A percentile compares a stretch with the other conserved stretches of the same genome.
These are phyloP conservation scores for Orbilia ellipsospora DNA, from an alignment of 2,329 filamentous ascomycete species.

Conservation along the genomic window DNA sequence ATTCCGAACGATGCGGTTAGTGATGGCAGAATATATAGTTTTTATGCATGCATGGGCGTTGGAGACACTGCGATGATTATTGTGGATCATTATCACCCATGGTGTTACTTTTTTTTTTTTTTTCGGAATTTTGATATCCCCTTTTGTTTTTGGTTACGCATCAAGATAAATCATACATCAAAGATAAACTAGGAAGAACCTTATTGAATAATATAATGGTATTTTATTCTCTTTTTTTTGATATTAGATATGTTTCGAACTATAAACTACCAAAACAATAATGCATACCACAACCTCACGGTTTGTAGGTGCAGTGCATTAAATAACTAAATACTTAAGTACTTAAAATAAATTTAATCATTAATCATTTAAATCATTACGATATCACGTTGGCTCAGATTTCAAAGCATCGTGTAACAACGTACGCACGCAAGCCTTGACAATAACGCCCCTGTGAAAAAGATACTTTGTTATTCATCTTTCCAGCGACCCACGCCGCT, in stretches of 20 bases:
- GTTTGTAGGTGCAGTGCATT: too few species aligned
- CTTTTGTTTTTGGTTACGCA: neutral
- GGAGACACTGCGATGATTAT: conserved; percentile 29
- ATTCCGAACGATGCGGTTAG: conserved; percentile 35
- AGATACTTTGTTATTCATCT: conserved; percentile 1
- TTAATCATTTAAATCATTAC: conserved; percentile 20
- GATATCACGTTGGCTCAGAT: neutral
- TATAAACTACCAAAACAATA: too few species aligned
- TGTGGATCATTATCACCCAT: conserved; percentile 35
- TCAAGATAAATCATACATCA: too few species aligned
- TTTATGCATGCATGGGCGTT: conserved; percentile 44
- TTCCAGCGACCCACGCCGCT: conserved; percentile 16
- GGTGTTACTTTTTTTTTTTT: conserved; percentile 13
- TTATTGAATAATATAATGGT: too few species aligned
- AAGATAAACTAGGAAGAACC: too few species aligned
- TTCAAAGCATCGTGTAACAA: neutral
- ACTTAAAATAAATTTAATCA: neutral
- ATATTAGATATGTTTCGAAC: too few species aligned
- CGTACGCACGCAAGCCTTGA: neutral
- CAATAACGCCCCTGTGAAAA: neutral
- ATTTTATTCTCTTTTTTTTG: too few species aligned
- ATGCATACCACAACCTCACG: too few species aligned
- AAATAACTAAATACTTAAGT: too few species aligned
- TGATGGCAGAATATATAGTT: conserved; percentile 3
- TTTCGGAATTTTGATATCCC: conserved; percentile 10